A percentile compares a stretch with the other conserved stretches of the same genome.
phyloP scores from a whole-genome alignment of 257 asterid genomes.

The Capsicum pubescens region DNA sequence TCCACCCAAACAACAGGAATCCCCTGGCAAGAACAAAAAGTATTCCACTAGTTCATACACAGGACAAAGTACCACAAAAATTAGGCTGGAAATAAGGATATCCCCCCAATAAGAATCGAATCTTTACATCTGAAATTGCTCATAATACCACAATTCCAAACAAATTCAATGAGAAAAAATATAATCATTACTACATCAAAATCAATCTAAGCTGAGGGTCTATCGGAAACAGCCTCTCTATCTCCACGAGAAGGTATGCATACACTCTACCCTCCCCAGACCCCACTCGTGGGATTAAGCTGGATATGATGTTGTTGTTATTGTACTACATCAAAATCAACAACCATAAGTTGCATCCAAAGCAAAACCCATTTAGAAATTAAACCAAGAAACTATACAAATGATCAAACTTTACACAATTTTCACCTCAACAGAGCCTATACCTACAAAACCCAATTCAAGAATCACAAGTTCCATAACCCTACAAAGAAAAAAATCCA shows the following conservation, averaged over 20 bases:
- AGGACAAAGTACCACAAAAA: background rate
- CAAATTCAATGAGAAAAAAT: background rate
- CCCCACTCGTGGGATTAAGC: no score
- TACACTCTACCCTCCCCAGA: no score
- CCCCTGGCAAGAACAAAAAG: background rate
- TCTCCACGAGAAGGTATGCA: no score
- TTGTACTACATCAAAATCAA: constrained; percentile 20
- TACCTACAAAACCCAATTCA: constrained; percentile 7
- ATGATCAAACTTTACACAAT: background rate
- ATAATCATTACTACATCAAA: constrained; percentile 15
- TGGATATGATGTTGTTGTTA: no score
- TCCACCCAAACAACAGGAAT: background rate
- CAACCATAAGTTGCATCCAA: background rate
- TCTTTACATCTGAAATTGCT: background rate
- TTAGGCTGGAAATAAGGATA: background rate
- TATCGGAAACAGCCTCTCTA: no score
- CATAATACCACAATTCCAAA: background rate
- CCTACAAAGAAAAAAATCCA: background rate
- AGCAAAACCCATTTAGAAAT: background rate
- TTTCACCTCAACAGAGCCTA: background rate
- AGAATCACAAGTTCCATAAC: background rate
- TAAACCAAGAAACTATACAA: background rate
- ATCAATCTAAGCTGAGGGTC: background rate
- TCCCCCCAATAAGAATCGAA: background rate
- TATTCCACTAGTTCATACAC: no score